These are phyloP conservation scores for Chloranthus sessilifolius DNA, from an alignment of 164 flowering plant genomes.

Conservation along the genomic window DNA sequence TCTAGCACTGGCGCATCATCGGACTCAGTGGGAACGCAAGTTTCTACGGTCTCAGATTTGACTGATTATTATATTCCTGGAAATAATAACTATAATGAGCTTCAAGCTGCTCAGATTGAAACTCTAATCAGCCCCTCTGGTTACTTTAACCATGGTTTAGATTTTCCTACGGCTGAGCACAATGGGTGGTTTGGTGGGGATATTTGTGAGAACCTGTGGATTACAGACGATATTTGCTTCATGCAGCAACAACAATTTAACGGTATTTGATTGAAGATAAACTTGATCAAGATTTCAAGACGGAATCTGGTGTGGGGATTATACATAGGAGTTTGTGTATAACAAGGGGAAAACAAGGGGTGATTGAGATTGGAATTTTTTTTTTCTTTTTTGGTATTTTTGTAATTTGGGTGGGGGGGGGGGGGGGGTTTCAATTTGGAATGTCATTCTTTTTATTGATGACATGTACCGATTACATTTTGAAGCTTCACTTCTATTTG, in stretches of 20 bases:
- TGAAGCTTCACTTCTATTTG: no score
- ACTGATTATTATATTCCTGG: constrained; percentile 12
- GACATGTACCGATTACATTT: no score
- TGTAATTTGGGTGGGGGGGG: background rate
- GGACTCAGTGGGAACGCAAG: constrained; percentile 9
- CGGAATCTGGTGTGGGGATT: no score
- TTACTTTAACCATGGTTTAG: constrained; percentile 15
- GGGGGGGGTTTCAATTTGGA: constrained; percentile 2
- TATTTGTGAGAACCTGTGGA: constrained; percentile 51
- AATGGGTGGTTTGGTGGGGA: constrained; percentile 27
- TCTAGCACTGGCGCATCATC: constrained; percentile 21
- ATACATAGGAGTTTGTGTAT: background rate
- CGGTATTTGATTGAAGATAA: constrained; percentile 4
- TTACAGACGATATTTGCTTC: constrained; percentile 49
- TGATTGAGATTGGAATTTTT: background rate
- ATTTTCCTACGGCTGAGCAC: constrained; percentile 9
- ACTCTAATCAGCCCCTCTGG: constrained; percentile 13
- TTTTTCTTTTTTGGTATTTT: constrained; percentile 1
- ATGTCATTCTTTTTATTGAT: constrained; percentile 8
- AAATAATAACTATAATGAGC: background rate
- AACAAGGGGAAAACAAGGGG: background rate
- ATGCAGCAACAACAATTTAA: constrained; percentile 44
- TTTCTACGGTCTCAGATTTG: constrained; percentile 6
- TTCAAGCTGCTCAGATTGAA: constrained; percentile 16
- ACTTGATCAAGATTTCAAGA: background rate